Conservation (phyloP, 305 asterid genomes). For the Plantago rigida region DNA sequence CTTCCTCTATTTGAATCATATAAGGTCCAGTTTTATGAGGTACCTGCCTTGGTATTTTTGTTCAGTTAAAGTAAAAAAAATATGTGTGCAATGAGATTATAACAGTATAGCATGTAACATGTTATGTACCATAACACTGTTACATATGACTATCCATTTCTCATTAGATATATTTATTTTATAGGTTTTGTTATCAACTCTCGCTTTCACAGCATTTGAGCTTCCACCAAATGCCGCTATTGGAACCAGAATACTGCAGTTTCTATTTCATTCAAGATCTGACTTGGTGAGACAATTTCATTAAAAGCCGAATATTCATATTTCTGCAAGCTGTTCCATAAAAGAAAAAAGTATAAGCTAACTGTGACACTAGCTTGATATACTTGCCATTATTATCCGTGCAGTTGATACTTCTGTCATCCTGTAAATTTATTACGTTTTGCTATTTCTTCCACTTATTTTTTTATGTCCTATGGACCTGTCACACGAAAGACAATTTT, state of each 20-base stretch:
- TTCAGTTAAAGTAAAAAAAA: background rate
- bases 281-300: conserved; percentile 65
- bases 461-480: no score
- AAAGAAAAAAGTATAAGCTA: background rate
- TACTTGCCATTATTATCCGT: background rate
- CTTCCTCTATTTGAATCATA: conserved; percentile 9
- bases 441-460: no score
- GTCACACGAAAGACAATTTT: no score
- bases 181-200: conserved; percentile 82
- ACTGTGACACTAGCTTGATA: conserved; percentile 6
- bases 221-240: conserved; percentile 90
- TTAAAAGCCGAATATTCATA: background rate
- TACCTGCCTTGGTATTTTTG: background rate
- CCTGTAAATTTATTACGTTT: no score
- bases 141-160: conserved; percentile 15
- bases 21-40: conserved; percentile 16
- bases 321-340: conserved; percentile 12
- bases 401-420: no score
- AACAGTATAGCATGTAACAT: background rate
- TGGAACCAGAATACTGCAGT: conserved; percentile 78
- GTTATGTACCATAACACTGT: conserved; percentile 1
- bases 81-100: background rate
- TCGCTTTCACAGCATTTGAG: conserved; percentile 94
- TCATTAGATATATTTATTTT: conserved; percentile 30
- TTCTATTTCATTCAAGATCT: conserved; percentile 85